Evolutionary conservation across 352 stramenopile species (phyloP), one percentile per base, ranked within the genome.

Genomic region (Globisporangium nunn): DNA sequence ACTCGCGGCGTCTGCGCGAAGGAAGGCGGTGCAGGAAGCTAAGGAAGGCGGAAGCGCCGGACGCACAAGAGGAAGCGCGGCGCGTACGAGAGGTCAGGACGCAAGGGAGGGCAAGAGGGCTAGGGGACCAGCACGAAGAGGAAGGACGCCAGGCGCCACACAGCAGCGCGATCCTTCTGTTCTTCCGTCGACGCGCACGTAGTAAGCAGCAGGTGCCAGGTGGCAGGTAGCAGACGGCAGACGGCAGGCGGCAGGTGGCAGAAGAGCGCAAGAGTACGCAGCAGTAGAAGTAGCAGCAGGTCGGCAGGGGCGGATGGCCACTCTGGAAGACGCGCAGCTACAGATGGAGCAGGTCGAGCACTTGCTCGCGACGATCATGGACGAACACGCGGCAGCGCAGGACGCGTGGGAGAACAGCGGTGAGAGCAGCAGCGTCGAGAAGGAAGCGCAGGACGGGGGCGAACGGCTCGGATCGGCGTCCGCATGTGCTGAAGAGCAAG

Each of bases 361-460:
- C 45, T 54, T 64, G 17, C n/a, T 64, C n/a, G n/a, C 45, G n/a
- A 55, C 45, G 11, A 50, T 64, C 46, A 64, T 64, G 58, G 58
- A 64, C 28, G 58, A 30, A 4, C 51, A 46, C 44, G 58, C 58
- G 7, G 52, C 58, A 5, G 52, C 29, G 8, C 35, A 40, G 29
- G 58, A 64, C 45, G 44, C 43, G 4, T 28, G 43, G 33, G 33
- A 37, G 33, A 8, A 37, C 6, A 29, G 5, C 11, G 23, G 7
- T 5, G 39, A 29, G 37, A 56, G 35, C 23, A 43, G 43, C 29
- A 28, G n/a, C 18, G 7, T 8, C 0, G 33, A 2, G 10, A 8
- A 37, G 33, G 33, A 37, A 37, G 33, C 33, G 33, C 10, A 37
- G 33, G 10, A 8, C 5, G 33, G 3, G 4, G 33, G 33, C 4